Evolutionary conservation across 495 filamentous ascomycete species (phyloP).

Genomic region (Oleoguttula mirabilis): DNA sequence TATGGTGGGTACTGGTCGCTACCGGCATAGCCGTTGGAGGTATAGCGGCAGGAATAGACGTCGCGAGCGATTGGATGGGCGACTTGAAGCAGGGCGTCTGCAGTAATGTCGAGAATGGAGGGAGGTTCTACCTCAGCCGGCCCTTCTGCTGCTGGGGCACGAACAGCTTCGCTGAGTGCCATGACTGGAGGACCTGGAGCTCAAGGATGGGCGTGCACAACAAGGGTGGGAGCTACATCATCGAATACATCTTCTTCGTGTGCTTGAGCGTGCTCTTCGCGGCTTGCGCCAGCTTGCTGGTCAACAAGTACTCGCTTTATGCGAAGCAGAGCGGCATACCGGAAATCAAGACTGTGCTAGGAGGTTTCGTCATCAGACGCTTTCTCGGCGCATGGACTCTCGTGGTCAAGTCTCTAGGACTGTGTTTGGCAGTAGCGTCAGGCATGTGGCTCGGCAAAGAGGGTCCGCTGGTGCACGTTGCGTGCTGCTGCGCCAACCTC

Average conservation of each 20-base stretch:
- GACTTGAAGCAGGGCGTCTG: conserved; percentile 93
- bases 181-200: conserved; percentile 79
- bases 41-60: conserved; percentile 78
- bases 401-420: conserved; percentile 76
- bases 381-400: conserved; percentile 94
- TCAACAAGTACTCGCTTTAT: conserved; percentile 72
- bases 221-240: conserved; percentile 55
- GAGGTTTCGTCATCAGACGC: conserved; percentile 82
- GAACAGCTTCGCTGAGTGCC: conserved; percentile 49
- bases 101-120: conserved; percentile 56
- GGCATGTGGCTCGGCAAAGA: conserved; percentile 98
- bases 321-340: conserved; percentile 95
- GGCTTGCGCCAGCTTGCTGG: conserved; percentile 61
- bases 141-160: conserved; percentile 89
- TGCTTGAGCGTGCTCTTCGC: conserved; percentile 77
- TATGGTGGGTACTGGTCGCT: conserved; percentile 76
- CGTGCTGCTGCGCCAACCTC: conserved; percentile 92
- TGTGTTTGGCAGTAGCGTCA: conserved; percentile 89
- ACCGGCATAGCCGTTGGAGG: conserved; percentile 70
- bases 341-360: conserved; percentile 93
- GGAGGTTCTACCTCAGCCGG: conserved; percentile 78
- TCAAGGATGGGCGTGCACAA: conserved; percentile 54
- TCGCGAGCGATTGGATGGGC: conserved; percentile 87
- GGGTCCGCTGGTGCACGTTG: conserved; percentile 91
- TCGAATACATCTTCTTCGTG: conserved; percentile 80